Percentiles rank a stretch among this genome's conserved stretches.
Conservation (phyloP, 192 early-diverging fungal genomes). For the Diversispora epigaea region DNA sequence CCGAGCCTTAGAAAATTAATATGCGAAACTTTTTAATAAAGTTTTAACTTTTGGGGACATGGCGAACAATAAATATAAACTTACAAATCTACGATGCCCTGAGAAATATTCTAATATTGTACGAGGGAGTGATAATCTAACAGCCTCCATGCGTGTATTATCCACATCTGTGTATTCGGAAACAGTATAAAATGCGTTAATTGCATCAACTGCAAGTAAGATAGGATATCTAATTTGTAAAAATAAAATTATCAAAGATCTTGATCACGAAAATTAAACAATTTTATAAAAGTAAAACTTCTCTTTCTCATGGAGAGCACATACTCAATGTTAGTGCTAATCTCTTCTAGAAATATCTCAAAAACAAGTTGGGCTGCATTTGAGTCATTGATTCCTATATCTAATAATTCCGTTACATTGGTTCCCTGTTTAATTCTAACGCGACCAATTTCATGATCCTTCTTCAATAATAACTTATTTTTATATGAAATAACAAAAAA, state of each 20-base stretch:
- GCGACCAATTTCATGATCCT: constrained; percentile 35
- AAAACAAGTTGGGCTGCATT: constrained; percentile 46
- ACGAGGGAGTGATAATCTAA: constrained; percentile 44
- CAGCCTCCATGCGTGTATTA: constrained; percentile 42
- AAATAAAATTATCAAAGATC: not conserved
- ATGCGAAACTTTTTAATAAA: not conserved
- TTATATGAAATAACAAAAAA: not conserved
- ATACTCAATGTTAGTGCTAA: constrained; percentile 40
- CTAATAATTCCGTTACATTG: constrained; percentile 37
- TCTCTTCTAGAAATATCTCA: constrained; percentile 49
- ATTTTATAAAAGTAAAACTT: not conserved
- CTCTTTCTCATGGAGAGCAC: not conserved
- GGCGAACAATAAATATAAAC: not conserved
- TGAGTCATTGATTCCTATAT: constrained; percentile 47
- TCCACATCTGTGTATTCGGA: constrained; percentile 47
- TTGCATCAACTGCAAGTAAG: constrained; percentile 52
- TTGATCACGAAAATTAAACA: not conserved
- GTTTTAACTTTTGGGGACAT: not conserved
- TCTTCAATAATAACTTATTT: constrained; percentile 21
- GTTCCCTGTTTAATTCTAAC: constrained; percentile 40
- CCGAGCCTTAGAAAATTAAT: constrained; percentile 18
- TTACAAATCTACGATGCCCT: constrained; percentile 44
- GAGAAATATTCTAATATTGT: constrained; percentile 51
- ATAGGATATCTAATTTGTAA: constrained; percentile 41
- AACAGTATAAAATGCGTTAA: constrained; percentile 50